These are phyloP conservation scores for Diaporthe ampelina DNA, from an alignment of 2,329 filamentous ascomycete genomes.

Conservation along the genomic window DNA sequence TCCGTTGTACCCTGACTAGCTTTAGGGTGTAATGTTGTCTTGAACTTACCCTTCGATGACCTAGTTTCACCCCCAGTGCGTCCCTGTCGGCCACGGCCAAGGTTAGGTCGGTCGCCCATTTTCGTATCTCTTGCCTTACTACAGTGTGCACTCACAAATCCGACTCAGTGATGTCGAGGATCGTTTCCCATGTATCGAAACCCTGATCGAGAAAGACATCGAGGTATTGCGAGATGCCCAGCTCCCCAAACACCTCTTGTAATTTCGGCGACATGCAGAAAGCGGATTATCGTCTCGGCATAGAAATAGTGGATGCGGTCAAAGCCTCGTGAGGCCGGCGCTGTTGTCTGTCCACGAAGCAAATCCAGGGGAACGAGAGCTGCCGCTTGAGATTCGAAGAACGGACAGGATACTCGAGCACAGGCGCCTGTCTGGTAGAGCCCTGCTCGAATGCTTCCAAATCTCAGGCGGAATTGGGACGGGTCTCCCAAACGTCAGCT, in stretches of 20 bases:
- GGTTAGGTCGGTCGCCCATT: slow-evolving; percentile 22
- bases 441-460: neutral
- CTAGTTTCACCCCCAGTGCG: slow-evolving; percentile 81
- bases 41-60: slow-evolving; percentile 79
- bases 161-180: slow-evolving; percentile 86
- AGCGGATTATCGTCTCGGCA: slow-evolving; percentile 30
- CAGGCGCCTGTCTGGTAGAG: neutral
- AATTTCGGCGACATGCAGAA: slow-evolving; percentile 73
- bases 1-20: slow-evolving; percentile 30
- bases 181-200: slow-evolving; percentile 87
- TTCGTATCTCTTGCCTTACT: slow-evolving; percentile 18
- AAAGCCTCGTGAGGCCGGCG: slow-evolving; percentile 35
- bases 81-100: slow-evolving; percentile 64
- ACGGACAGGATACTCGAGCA: neutral
- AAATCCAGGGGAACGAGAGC: neutral
- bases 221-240: slow-evolving; percentile 85
- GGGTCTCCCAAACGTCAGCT: neutral
- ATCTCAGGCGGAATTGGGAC: neutral
- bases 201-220: slow-evolving; percentile 81
- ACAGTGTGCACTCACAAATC: slow-evolving; percentile 73
- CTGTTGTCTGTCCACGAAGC: neutral
- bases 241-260: slow-evolving; percentile 76
- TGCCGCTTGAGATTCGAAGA: neutral
- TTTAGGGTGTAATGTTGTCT: slow-evolving; percentile 22
- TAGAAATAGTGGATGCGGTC: slow-evolving; percentile 25